A percentile compares a stretch with the other conserved stretches of the same genome.
Conservation (phyloP, 371 early-diverging fungal genomes). For the Rhizopus arrhizus region DNA sequence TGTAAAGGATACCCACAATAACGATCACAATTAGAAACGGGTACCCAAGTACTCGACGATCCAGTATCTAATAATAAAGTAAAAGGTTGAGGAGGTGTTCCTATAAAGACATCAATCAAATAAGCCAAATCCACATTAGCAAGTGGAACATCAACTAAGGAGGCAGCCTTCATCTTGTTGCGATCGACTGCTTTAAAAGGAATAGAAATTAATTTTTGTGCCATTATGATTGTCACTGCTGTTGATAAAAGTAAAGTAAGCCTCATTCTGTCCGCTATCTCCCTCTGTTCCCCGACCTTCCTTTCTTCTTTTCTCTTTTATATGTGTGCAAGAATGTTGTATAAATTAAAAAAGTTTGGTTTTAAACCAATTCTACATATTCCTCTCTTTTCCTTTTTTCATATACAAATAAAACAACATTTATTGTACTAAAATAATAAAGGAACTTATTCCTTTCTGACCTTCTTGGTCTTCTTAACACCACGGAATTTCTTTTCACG, state of each 20-base stretch:
- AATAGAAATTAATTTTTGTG: conserved; percentile 16
- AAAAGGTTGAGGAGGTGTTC: conserved; percentile 48
- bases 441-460: conserved; percentile 25
- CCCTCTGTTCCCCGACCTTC: neutral
- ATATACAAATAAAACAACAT: too few species aligned
- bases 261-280: neutral
- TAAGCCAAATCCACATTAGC: conserved; percentile 44
- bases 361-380: neutral
- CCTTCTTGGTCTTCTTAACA: conserved; percentile 89
- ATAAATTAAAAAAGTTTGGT: neutral
- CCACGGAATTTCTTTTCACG: conserved; percentile 98
- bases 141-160: conserved; percentile 19
- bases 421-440: neutral
- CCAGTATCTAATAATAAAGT: conserved; percentile 51
- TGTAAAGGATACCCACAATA: conserved; percentile 44
- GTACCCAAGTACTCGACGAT: conserved; percentile 52
- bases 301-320: neutral
- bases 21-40: conserved; percentile 33
- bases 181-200: conserved; percentile 29
- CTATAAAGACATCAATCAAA: conserved; percentile 42
- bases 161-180: conserved; percentile 11
- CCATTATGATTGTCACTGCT: conserved; percentile 5
- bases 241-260: conserved; percentile 10
- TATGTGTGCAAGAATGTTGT: too few species aligned
- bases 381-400: neutral